Evolutionary conservation across 139 green algal genomes (phyloP).

Genomic region (Auxenochlorella protothecoides): DNA sequence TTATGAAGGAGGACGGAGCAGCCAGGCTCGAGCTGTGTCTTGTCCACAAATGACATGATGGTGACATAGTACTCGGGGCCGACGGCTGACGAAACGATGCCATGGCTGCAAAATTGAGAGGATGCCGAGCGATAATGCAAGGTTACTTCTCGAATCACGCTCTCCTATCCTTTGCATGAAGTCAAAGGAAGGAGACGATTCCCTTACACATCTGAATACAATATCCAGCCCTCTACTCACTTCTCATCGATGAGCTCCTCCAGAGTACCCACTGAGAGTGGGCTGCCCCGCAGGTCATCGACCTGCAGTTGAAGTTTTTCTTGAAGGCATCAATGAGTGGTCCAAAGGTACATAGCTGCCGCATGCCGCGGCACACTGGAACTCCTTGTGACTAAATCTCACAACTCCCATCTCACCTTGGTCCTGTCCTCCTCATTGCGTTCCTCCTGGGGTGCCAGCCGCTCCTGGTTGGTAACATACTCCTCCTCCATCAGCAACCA

Average conservation of each 20-base stretch:
- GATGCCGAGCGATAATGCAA: not conserved
- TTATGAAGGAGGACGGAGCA: slow-evolving; percentile 96
- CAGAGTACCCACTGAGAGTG: slow-evolving; percentile 87
- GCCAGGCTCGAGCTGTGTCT: slow-evolving; percentile 95
- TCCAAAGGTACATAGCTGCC: no score
- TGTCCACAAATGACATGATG: slow-evolving; percentile 98
- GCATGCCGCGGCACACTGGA: no score
- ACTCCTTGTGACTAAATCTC: no score
- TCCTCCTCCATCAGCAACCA: slow-evolving; percentile 99
- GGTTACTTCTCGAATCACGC: no score
- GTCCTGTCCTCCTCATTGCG: slow-evolving; percentile 84
- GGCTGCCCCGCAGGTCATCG: slow-evolving; percentile 89
- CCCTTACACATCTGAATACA: no score
- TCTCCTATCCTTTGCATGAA: not conserved
- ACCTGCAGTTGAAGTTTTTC: slow-evolving; percentile 42
- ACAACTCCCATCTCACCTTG: slow-evolving; percentile 39
- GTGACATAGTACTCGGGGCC: slow-evolving; percentile 98
- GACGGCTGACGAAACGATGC: slow-evolving; percentile 87
- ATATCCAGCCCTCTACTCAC: slow-evolving; percentile 24
- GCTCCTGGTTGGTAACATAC: slow-evolving; percentile 90
- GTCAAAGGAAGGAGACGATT: not conserved
- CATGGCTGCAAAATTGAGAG: slow-evolving; percentile 54
- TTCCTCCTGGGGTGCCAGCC: slow-evolving; percentile 77
- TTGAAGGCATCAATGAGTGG: no score
- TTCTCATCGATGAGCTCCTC: slow-evolving; percentile 99